phyloP scores from a whole-genome alignment of 1,284 basidiomycete species.

The Malassezia brasiliensis region DNA sequence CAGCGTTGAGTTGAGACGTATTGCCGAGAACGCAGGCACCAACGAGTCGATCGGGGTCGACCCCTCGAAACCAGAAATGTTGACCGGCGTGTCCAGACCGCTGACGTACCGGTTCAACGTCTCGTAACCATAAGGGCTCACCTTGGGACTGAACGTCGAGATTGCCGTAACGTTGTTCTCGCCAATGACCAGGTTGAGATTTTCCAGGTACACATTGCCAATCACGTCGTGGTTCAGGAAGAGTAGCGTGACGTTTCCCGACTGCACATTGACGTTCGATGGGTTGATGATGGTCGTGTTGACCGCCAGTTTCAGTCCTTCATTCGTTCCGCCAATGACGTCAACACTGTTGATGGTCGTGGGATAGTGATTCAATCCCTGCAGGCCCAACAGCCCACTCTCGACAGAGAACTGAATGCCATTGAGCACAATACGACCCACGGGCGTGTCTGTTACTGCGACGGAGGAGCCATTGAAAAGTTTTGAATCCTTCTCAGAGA shows the following conservation, averaged over 20 bases:
- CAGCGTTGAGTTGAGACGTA: slow-evolving; percentile 57
- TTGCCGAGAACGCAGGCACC: slow-evolving; percentile 57
- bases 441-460: slow-evolving; percentile 60
- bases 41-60: slow-evolving; percentile 61
- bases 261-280: slow-evolving; percentile 58
- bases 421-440: slow-evolving; percentile 62
- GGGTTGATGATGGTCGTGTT: slow-evolving; percentile 59
- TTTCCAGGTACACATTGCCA: slow-evolving; percentile 30
- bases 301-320: slow-evolving; percentile 59
- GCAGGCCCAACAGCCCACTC: slow-evolving; percentile 59
- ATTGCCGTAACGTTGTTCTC: slow-evolving; percentile 36
- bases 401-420: slow-evolving; percentile 66
- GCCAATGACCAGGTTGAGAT: slow-evolving; percentile 34
- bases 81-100: slow-evolving; percentile 46
- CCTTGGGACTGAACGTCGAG: slow-evolving; percentile 55
- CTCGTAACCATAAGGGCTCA: slow-evolving; percentile 57
- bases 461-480: slow-evolving; percentile 58
- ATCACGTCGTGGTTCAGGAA: slow-evolving; percentile 52
- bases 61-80: slow-evolving; percentile 54
- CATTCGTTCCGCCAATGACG: slow-evolving; percentile 60
- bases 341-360: slow-evolving; percentile 59
- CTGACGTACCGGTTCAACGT: slow-evolving; percentile 64
- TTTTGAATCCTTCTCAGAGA: slow-evolving; percentile 55
- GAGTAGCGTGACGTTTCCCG: slow-evolving; percentile 51
- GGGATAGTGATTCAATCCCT: slow-evolving; percentile 57